Percentiles rank a stretch among this genome's conserved stretches.
phyloP scores from a whole-genome alignment of 306 rosid genomes.

The Malus asiatica region DNA sequence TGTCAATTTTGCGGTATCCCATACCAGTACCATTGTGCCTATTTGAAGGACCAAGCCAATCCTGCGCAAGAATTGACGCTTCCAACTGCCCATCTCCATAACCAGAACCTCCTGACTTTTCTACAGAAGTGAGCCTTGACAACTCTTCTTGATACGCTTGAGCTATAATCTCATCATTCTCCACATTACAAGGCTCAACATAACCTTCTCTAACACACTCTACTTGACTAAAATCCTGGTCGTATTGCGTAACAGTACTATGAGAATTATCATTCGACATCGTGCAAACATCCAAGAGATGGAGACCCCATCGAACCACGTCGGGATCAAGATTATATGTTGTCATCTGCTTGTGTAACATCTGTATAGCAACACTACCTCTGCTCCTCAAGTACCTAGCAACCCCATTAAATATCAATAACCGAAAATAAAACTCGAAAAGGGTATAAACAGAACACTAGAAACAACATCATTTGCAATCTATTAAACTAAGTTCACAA shows the following conservation, averaged over 20 bases:
- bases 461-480: not conserved
- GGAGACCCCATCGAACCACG: conserved; percentile 81
- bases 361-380: conserved; percentile 22
- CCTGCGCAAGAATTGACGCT: conserved; percentile 60
- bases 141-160: conserved; percentile 82
- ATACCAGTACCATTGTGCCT: conserved; percentile 39
- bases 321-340: conserved; percentile 68
- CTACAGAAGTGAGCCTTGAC: conserved; percentile 44
- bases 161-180: conserved; percentile 85
- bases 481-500: not conserved
- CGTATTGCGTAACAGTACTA: conserved; percentile 42
- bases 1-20: not conserved
- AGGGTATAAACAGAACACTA: not conserved
- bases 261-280: conserved; percentile 45
- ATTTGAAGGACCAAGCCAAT: conserved; percentile 55
- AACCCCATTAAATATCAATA: conserved; percentile 14
- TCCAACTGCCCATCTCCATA: conserved; percentile 37
- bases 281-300: conserved; percentile 77
- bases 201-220: conserved; percentile 73
- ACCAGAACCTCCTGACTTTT: conserved; percentile 35
- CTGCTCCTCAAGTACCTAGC: conserved; percentile 21
- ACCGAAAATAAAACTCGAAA: conserved; percentile 21
- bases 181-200: conserved; percentile 42
- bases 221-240: conserved; percentile 52
- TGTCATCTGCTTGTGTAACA: conserved; percentile 28